Percentiles rank a stretch among this genome's conserved stretches.
phyloP scores from a whole-genome alignment of 1,284 basidiomycete species.

The Peniophora sp. region DNA sequence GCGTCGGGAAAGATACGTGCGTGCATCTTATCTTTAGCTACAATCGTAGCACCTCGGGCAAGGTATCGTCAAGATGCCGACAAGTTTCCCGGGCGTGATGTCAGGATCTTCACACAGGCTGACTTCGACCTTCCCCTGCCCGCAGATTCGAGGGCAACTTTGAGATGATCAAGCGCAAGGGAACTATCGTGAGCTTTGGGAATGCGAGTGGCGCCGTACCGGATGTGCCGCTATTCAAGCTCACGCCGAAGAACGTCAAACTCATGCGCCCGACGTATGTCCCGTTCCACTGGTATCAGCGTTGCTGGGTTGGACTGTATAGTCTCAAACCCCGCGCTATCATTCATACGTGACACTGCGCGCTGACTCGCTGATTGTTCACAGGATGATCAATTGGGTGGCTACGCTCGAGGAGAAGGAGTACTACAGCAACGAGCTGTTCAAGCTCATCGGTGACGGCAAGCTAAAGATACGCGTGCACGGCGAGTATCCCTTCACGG shows the following conservation, averaged over 20 bases:
- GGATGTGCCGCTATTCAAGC: slow-evolving; percentile 68
- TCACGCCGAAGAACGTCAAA: slow-evolving; percentile 80
- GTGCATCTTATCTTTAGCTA: slow-evolving; percentile 18
- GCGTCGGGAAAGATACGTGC: slow-evolving; percentile 88
- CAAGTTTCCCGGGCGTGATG: neutral
- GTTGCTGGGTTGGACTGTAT: neutral
- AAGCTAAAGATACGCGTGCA: slow-evolving; percentile 66
- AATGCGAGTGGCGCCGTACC: slow-evolving; percentile 82
- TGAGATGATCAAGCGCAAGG: slow-evolving; percentile 72
- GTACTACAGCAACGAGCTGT: slow-evolving; percentile 62
- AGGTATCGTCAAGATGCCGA: neutral
- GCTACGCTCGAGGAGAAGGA: slow-evolving; percentile 65
- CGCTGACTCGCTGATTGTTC: neutral
- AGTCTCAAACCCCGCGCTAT: slow-evolving; percentile 1
- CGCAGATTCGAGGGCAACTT: slow-evolving; percentile 78
- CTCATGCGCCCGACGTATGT: slow-evolving; percentile 69
- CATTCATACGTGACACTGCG: neutral
- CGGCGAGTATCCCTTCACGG: slow-evolving; percentile 79
- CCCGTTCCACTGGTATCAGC: neutral
- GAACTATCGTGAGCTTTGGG: slow-evolving; percentile 83
- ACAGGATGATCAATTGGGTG: slow-evolving; percentile 61
- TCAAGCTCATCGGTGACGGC: slow-evolving; percentile 53
- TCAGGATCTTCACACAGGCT: neutral
- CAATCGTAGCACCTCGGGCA: neutral
- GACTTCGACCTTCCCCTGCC: neutral